phyloP scores from a whole-genome alignment of 257 asterid species.

The Nicotiana undulata region DNA sequence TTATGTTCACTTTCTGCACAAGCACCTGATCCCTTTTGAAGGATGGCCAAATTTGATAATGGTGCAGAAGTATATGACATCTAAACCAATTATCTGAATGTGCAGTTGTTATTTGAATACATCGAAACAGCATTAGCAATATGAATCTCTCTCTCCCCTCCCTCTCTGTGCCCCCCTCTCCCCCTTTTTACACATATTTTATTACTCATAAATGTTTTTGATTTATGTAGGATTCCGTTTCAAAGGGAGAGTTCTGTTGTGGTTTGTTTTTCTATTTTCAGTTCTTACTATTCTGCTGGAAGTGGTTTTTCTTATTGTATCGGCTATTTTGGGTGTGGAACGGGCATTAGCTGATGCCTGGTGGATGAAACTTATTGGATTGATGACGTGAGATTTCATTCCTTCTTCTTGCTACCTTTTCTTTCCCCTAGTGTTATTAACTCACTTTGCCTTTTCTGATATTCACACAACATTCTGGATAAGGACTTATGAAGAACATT shows the following conservation, averaged over 20 bases:
- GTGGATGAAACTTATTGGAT: slow-evolving; percentile 73
- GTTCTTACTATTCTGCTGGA: slow-evolving; percentile 38
- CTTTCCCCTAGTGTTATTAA: not conserved
- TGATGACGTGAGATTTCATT: slow-evolving; percentile 45
- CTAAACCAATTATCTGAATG: not conserved
- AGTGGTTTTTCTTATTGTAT: slow-evolving; percentile 39
- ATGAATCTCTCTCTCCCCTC: not conserved
- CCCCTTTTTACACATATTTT: slow-evolving; percentile 2
- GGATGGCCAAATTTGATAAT: not conserved
- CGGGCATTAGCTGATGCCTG: slow-evolving; percentile 49
- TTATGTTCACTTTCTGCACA: slow-evolving; percentile 4
- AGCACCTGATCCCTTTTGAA: not conserved
- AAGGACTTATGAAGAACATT: not conserved
- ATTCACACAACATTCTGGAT: not conserved
- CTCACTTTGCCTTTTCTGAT: not conserved
- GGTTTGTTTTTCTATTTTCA: slow-evolving; percentile 60
- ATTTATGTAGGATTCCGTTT: slow-evolving; percentile 51
- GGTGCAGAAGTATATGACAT: not conserved
- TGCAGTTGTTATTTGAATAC: not conserved
- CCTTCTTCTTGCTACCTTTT: not conserved
- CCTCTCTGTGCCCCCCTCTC: not conserved
- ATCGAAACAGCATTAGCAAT: not conserved
- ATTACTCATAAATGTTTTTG: slow-evolving; percentile 3
- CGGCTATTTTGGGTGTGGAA: slow-evolving; percentile 39
- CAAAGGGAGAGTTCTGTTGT: slow-evolving; percentile 47